These are phyloP conservation scores for Yamadazyma buinensis DNA, from an alignment of 1,139 yeast genomes.

Conservation along the genomic window DNA sequence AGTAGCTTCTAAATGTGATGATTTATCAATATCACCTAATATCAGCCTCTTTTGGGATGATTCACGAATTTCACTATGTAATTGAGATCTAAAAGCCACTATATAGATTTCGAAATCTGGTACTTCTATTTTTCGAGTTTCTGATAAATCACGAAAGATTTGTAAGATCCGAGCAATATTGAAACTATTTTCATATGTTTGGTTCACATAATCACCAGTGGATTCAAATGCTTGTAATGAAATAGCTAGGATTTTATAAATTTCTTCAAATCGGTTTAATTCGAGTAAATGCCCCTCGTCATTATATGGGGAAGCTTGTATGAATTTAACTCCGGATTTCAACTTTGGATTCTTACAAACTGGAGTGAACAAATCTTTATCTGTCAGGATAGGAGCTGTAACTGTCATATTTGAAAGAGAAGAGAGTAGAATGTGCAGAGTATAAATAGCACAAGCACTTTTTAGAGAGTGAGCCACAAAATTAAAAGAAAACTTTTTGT, in stretches of 20 bases:
- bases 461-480: too few relatives aligned
- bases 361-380: constrained; percentile 9
- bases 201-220: constrained; percentile 18
- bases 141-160: constrained; percentile 15
- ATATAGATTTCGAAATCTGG: constrained; percentile 20
- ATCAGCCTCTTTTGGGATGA: constrained; percentile 19
- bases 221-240: constrained; percentile 25
- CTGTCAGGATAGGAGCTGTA: constrained; percentile 13
- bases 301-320: constrained; percentile 27
- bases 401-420: not conserved
- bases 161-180: constrained; percentile 19
- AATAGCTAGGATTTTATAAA: constrained; percentile 20
- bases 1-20: constrained; percentile 28
- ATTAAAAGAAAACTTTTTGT: too few relatives aligned
- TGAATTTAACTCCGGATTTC: constrained; percentile 2
- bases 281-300: too few relatives aligned
- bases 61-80: constrained; percentile 20
- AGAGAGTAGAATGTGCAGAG: too few relatives aligned
- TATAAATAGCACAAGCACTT: too few relatives aligned
- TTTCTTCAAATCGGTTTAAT: too few relatives aligned
- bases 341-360: not conserved
- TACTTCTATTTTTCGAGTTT: constrained; percentile 11
- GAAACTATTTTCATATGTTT: constrained; percentile 20
- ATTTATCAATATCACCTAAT: constrained; percentile 22
- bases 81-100: constrained; percentile 27